Evolutionary conservation across 768 basidiomycete genomes (phyloP).

Genomic region (Termitomyces sp.): DNA sequence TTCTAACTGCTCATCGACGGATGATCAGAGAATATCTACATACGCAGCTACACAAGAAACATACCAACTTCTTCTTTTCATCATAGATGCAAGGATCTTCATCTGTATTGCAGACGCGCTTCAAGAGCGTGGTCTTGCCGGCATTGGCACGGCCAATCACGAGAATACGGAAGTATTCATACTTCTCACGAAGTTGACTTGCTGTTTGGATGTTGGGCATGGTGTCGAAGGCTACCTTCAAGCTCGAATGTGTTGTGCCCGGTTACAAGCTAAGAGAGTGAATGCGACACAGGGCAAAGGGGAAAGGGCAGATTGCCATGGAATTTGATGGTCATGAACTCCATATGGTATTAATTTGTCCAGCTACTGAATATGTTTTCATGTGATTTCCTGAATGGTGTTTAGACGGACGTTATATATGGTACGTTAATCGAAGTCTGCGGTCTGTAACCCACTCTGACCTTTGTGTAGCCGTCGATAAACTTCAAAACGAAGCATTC

Average conservation of each 20-base stretch:
- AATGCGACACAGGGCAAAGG: too few relatives aligned
- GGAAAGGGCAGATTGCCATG: background rate
- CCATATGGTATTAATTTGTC: background rate
- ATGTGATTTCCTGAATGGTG: too few relatives aligned
- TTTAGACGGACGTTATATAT: too few relatives aligned
- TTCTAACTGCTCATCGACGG: background rate
- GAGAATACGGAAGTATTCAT: constrained; percentile 8
- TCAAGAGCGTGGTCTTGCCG: constrained; percentile 6
- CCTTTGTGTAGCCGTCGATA: too few relatives aligned
- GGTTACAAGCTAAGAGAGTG: too few relatives aligned
- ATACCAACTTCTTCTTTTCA: background rate
- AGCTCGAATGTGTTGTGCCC: background rate
- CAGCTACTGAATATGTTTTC: too few relatives aligned
- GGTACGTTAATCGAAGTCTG: too few relatives aligned
- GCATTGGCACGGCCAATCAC: constrained; percentile 10
- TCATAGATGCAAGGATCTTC: constrained; percentile 1
- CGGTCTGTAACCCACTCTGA: too few relatives aligned
- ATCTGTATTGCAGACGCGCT: background rate
- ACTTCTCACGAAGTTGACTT: background rate
- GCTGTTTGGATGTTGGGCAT: background rate
- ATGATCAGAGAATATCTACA: background rate
- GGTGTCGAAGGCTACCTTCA: background rate
- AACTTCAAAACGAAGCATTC: too few relatives aligned
- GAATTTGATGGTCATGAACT: background rate
- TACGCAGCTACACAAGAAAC: background rate